Evolutionary conservation across 164 flowering plant genomes (phyloP).

Genomic region (Piper betle): DNA sequence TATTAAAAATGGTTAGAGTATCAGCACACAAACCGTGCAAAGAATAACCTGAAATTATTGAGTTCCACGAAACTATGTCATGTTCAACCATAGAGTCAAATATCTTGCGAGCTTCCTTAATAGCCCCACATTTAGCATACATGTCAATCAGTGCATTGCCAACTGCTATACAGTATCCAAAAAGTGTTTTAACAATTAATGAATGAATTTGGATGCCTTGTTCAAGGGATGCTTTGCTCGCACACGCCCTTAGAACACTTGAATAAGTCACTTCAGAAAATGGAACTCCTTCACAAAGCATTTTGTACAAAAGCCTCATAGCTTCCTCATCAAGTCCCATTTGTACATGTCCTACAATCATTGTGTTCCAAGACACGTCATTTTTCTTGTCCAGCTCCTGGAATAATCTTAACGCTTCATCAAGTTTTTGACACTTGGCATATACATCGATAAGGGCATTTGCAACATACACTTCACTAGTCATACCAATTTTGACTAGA

Average conservation of each 20-base stretch:
- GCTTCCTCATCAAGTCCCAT: slow-evolving; percentile 56
- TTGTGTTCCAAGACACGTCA: slow-evolving; percentile 84
- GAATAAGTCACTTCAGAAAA: slow-evolving; percentile 70
- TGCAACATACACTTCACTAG: slow-evolving; percentile 45
- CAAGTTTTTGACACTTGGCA: slow-evolving; percentile 69
- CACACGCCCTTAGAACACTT: slow-evolving; percentile 68
- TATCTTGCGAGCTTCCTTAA: slow-evolving; percentile 43
- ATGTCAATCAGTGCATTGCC: slow-evolving; percentile 71
- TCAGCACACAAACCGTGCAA: slow-evolving; percentile 69
- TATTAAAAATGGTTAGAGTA: slow-evolving; percentile 41
- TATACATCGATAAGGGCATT: slow-evolving; percentile 86
- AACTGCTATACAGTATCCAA: slow-evolving; percentile 31
- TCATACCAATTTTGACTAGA: slow-evolving; percentile 49
- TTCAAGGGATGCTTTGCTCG: slow-evolving; percentile 54
- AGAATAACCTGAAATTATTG: slow-evolving; percentile 76
- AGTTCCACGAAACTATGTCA: slow-evolving; percentile 75
- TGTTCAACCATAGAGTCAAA: slow-evolving; percentile 38
- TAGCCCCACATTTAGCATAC: slow-evolving; percentile 89
- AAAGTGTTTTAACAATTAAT: slow-evolving; percentile 38
- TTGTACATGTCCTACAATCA: slow-evolving; percentile 72
- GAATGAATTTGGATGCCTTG: slow-evolving; percentile 65
- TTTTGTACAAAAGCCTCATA: slow-evolving; percentile 34
- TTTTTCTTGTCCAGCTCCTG: slow-evolving; percentile 24
- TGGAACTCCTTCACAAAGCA: slow-evolving; percentile 34
- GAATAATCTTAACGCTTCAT: slow-evolving; percentile 38